Evolutionary conservation across 2,329 filamentous ascomycete genomes (phyloP), one percentile per base, ranked within the genome.

Genomic region (Neurospora crassa): DNA sequence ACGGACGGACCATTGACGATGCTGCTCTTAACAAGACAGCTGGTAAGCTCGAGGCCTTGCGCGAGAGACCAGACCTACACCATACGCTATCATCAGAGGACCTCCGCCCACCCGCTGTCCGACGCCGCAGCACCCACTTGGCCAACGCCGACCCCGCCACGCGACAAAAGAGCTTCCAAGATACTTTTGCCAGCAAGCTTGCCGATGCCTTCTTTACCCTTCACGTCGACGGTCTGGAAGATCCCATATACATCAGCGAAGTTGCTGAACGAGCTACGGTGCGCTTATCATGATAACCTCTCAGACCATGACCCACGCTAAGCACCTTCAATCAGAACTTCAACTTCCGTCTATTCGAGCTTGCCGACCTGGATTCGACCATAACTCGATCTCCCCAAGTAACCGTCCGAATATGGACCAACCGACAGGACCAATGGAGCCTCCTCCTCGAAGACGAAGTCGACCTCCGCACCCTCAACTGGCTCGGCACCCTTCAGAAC

Each of bases 201-300:
- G 93, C 91, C n/a, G 92, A 97, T 81, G 90, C 91, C 18, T 97
- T 97, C 85, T 96, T 97, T 80, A 92, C 93, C 2, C 79, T 97
- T 69, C 94, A 97, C 79, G 87, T 90, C 67, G 83, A 87, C 1
- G 87, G 82, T 3, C 81, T 89, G 69, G 81, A 85, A 67, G 90
- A 93, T 18, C 94, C 95, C 0, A 82, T 97, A n/a, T 97, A 97
- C 79, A 88, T 97, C 76, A 97, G 94, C 78, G 95, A 98, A 81
- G 85, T 91, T 29, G 87, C 90, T 40, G 87, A 91, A 75, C 89
- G 89, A 77, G 90, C 92, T n/a, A 94, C 93, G 81, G 86, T 88
- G 81, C 63, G 78, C 70, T 42, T 59, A n/a, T 18, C 29, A 3
- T 63, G 53, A 63, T 18, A 11, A 63, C 40, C 1, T 20, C 12